Base-by-base conservation (phyloP, 2,329 filamentous ascomycete species). In the Nemania bipapillata region DNA sequence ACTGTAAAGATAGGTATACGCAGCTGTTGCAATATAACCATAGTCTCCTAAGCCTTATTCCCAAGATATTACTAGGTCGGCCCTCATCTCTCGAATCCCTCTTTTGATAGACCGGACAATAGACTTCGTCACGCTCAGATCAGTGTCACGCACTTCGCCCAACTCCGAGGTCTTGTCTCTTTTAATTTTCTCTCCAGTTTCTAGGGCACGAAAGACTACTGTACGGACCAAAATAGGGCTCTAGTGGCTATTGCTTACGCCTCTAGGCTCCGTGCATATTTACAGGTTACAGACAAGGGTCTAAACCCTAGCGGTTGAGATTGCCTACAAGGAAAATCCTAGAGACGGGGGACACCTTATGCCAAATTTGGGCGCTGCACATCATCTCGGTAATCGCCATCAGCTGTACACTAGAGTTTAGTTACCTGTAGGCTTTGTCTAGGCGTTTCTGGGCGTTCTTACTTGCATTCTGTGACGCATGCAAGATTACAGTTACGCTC, bases 381-480 rank as follows among this genome's bases (percentile, higher is more conserved):
- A 65, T 40, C 49, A 57, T n/a, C 49, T 59, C 35, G 56, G 49
- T 50, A 54, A 58, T 63, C 59, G 45, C 26, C 26, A 63, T 37
- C 7, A 54, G 12, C 37, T 24, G 49, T 35, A 49, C 60, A 60
- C 55, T 42, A 55, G 32, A 54, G 32, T 40, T 60, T 49, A 56
- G 55, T 50, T 59, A 30, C 12, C 22, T 57, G 50, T 37, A 57
- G 49, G 54, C 57, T 37, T 37, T 54, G 4, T 4, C 17, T 35
- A 17, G 15, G 28, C 28, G 17, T 20, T 32, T 35, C 6, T 47
- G 17, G 15, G 15, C 37, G n/a, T 32, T 32, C 30, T 45, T 15
- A 45, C 47, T 24, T 50, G 12, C 5, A 50, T 24, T 28, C 47
- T 28, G 47, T 49, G 20, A 12, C 20, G 26, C 9, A 26, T 2